Evolutionary conservation across 768 basidiomycete genomes (phyloP).

Genomic region (Tulasnella sp.): DNA sequence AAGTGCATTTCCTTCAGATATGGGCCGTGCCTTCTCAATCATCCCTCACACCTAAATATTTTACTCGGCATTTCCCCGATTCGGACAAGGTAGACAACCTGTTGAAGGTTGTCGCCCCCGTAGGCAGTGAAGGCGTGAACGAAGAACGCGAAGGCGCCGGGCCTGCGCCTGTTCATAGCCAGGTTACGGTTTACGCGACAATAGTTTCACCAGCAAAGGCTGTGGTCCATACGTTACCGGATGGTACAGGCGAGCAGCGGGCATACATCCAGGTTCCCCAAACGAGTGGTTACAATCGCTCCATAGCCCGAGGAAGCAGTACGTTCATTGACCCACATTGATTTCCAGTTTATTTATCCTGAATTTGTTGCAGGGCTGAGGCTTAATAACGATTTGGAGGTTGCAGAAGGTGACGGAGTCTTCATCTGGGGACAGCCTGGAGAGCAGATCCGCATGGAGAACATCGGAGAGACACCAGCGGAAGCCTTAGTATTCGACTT

Average conservation of each 20-base stretch:
- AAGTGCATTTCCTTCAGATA: constrained; percentile 31
- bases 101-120: constrained; percentile 76
- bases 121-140: constrained; percentile 57
- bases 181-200: constrained; percentile 72
- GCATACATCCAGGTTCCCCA: constrained; percentile 83
- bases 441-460: constrained; percentile 28
- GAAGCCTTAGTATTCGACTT: constrained; percentile 33
- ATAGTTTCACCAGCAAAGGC: constrained; percentile 62
- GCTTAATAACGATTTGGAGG: constrained; percentile 27
- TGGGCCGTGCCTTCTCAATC: constrained; percentile 48
- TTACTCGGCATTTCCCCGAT: constrained; percentile 83
- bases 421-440: constrained; percentile 24
- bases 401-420: constrained; percentile 32
- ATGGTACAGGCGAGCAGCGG: constrained; percentile 31
- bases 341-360: neutral
- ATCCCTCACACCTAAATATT: constrained; percentile 75
- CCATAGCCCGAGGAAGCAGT: constrained; percentile 42
- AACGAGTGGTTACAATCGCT: constrained; percentile 74
- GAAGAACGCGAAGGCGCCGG: constrained; percentile 68
- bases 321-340: constrained; percentile 41
- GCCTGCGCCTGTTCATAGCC: constrained; percentile 77
- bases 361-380: neutral
- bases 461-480: constrained; percentile 23
- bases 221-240: constrained; percentile 57
- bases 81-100: constrained; percentile 77